Conservation (phyloP, 129 eudicot genomes). For the Helianthus tuberosus region DNA sequence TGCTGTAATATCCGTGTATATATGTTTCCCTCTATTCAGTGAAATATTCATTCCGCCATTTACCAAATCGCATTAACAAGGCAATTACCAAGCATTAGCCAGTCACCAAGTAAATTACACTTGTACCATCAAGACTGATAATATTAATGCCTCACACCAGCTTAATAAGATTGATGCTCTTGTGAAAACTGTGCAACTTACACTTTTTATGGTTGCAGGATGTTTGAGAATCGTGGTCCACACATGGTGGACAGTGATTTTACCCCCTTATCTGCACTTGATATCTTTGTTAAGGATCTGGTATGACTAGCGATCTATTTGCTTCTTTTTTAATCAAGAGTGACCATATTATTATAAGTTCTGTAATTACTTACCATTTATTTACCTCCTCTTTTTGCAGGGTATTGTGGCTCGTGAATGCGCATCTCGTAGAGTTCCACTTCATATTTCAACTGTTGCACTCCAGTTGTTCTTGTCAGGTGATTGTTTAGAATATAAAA, state of each 20-base stretch:
- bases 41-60: no score
- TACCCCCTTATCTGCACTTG: constrained; percentile 97
- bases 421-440: constrained; percentile 85
- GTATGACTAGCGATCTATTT: constrained; percentile 46
- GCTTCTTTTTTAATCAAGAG: background rate
- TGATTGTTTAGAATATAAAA: constrained; percentile 14
- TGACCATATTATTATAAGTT: background rate
- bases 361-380: constrained; percentile 10
- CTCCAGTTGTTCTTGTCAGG: constrained; percentile 93
- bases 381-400: constrained; percentile 39
- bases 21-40: no score
- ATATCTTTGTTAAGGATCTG: constrained; percentile 99
- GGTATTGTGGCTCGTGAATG: constrained; percentile 97
- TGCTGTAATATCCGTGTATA: no score
- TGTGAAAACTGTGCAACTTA: background rate
- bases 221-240: constrained; percentile 98
- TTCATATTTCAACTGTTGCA: constrained; percentile 84
- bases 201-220: constrained; percentile 59
- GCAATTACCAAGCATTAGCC: constrained; percentile 6
- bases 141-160: background rate
- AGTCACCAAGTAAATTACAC: constrained; percentile 2
- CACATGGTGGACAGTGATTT: constrained; percentile 97
- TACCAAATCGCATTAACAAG: background rate
- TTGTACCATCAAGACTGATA: background rate
- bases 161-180: background rate